Conservation (phyloP, 2,329 filamentous ascomycete species). For the Talaromyces sp. region DNA sequence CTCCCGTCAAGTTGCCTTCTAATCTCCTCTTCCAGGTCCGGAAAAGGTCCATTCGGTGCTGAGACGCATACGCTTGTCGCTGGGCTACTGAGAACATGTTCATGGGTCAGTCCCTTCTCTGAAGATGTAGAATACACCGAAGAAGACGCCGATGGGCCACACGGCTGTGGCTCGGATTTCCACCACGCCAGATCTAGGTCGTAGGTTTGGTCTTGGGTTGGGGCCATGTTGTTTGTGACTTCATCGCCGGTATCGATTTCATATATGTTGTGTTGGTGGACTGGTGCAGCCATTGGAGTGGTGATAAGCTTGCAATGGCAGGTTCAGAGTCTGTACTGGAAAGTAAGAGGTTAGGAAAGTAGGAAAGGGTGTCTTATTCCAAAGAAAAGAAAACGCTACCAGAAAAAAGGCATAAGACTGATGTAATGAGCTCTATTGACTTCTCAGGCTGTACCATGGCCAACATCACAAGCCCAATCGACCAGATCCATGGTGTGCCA, state of each 20-base stretch:
- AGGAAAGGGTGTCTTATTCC: neutral
- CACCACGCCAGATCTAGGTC: neutral
- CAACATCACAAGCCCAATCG: neutral
- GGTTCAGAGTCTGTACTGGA: neutral
- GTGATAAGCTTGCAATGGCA: neutral
- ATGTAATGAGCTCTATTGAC: constrained; percentile 4
- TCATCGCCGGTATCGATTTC: neutral
- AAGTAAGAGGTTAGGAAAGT: neutral
- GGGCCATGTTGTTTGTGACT: neutral
- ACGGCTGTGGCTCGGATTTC: neutral
- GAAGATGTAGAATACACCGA: constrained; percentile 5
- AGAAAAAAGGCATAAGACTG: constrained; percentile 3
- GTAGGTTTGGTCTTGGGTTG: neutral
- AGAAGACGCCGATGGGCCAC: neutral
- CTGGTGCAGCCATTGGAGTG: neutral
- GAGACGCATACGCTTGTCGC: neutral
- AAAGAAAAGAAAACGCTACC: neutral
- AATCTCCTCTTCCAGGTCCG: neutral
- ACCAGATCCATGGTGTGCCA: neutral
- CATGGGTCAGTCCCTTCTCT: neutral
- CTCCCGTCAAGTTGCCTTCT: neutral
- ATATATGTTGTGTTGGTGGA: neutral
- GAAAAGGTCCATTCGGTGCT: neutral
- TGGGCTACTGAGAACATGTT: neutral
- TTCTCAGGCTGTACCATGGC: neutral